Evolutionary conservation across 495 filamentous ascomycete species (phyloP).

Genomic region (Penicillium tannophilum): DNA sequence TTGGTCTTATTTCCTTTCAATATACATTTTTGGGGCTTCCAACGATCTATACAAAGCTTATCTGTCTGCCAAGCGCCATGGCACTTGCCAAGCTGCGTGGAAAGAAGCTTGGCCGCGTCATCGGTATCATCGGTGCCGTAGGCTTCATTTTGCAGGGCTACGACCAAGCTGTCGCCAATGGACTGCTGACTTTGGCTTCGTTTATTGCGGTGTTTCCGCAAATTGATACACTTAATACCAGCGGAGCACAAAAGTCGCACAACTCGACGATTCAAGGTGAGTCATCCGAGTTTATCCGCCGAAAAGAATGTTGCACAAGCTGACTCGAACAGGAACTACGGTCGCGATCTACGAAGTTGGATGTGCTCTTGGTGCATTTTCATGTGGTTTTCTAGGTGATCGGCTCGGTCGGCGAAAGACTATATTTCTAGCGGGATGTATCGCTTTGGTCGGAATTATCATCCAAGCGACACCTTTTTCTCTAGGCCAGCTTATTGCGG

Average conservation of each 20-base stretch:
- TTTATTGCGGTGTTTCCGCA: conserved; percentile 49
- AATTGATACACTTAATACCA: conserved; percentile 49
- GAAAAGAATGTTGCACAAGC: neutral
- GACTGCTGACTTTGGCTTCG: conserved; percentile 28
- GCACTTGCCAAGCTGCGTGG: conserved; percentile 18
- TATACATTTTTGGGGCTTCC: neutral
- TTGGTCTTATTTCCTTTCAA: neutral
- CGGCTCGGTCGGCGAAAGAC: conserved; percentile 42
- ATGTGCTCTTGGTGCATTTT: conserved; percentile 47
- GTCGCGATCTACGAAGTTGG: conserved; percentile 48
- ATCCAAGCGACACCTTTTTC: conserved; percentile 26
- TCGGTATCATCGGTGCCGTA: conserved; percentile 21
- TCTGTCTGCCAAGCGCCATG: conserved; percentile 13
- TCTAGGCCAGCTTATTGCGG: conserved; percentile 29
- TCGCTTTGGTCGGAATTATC: conserved; percentile 20
- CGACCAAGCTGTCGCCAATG: conserved; percentile 47
- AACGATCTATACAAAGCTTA: conserved; percentile 12
- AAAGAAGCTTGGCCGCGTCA: conserved; percentile 18
- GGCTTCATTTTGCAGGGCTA: conserved; percentile 51
- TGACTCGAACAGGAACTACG: conserved; percentile 27
- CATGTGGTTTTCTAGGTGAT: conserved; percentile 45
- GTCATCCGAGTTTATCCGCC: neutral
- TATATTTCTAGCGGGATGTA: conserved; percentile 32
- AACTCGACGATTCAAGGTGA: conserved; percentile 36
- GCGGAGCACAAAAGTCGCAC: conserved; percentile 33